A percentile compares a stretch with the other conserved stretches of the same genome.
These are phyloP conservation scores for Aspergillus sp. DNA, from an alignment of 2,329 filamentous ascomycete species.

Conservation along the genomic window DNA sequence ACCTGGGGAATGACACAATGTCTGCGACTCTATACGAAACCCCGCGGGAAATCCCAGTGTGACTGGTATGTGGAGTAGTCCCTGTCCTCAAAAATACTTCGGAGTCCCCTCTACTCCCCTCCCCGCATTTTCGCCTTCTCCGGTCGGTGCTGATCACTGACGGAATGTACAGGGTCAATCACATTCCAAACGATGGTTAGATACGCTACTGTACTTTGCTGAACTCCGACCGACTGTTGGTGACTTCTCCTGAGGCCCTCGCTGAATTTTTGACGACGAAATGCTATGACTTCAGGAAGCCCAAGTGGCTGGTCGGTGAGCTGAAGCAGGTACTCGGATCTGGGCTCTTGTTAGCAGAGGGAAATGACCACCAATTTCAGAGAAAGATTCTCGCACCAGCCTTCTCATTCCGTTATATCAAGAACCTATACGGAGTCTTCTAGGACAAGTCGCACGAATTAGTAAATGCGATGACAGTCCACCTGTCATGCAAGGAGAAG, in stretches of 20 bases:
- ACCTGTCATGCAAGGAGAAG: neutral
- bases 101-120: no score
- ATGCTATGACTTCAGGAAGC: conserved; percentile 3
- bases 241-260: conserved; percentile 6
- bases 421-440: neutral
- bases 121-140: neutral
- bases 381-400: neutral
- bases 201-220: conserved; percentile 1
- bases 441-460: neutral
- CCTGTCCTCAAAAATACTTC: no score
- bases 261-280: conserved; percentile 1
- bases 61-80: neutral
- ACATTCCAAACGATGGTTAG: neutral
- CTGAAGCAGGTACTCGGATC: neutral
- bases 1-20: neutral
- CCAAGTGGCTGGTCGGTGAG: neutral
- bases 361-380: conserved; percentile 2
- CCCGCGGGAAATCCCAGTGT: neutral
- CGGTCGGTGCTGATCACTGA: neutral
- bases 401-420: neutral
- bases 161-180: neutral
- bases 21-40: neutral
- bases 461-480: neutral
- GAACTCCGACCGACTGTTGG: neutral
- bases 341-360: neutral